Conservation (phyloP, 306 rosid genomes). For the Albizia julibrissin region DNA sequence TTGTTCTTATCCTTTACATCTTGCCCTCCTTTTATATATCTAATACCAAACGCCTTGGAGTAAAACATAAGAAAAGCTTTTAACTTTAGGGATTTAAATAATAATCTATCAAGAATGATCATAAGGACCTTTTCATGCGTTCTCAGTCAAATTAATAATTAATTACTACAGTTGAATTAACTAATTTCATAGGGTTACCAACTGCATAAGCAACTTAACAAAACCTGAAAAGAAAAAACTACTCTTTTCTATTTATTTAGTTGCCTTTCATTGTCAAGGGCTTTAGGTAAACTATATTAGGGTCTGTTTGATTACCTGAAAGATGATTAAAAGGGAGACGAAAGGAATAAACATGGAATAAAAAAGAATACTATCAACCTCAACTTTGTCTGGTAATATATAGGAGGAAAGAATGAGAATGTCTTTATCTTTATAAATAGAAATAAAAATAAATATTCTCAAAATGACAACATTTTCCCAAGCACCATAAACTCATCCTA, state of each 20-base stretch:
- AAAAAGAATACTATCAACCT: neutral
- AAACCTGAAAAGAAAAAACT: neutral
- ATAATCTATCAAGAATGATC: neutral
- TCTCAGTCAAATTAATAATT: slow-evolving; percentile 9
- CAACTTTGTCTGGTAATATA: neutral
- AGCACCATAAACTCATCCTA: neutral
- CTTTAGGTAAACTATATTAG: neutral
- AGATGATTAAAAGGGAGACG: neutral
- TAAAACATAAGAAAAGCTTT: slow-evolving; percentile 19
- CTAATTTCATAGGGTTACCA: neutral
- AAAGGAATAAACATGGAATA: neutral
- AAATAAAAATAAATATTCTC: too few relatives aligned
- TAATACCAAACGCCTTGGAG: slow-evolving; percentile 16
- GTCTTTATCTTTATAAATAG: too few relatives aligned
- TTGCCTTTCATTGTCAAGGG: neutral
- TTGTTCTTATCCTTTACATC: neutral
- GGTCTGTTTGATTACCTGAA: neutral
- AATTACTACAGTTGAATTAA: slow-evolving; percentile 19
- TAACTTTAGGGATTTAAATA: neutral
- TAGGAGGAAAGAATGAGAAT: neutral
- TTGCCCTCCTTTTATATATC: neutral
- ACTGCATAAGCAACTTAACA: neutral
- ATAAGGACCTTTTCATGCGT: neutral
- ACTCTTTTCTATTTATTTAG: neutral
- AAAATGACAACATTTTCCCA: neutral